Conservation (phyloP, 257 asterid genomes). For the Nicotiana sylvestris region DNA sequence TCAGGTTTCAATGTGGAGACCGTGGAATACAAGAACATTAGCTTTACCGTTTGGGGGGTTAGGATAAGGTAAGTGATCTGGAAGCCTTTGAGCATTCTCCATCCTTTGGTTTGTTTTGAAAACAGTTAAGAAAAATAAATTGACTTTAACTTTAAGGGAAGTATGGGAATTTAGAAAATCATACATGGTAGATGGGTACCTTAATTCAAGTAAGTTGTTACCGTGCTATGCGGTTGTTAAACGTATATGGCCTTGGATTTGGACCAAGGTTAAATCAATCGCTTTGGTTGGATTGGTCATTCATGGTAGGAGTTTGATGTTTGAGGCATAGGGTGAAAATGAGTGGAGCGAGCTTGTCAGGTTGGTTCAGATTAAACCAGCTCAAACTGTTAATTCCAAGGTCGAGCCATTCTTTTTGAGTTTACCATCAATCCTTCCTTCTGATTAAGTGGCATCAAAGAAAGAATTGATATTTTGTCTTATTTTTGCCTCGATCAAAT, state of each 20-base stretch:
- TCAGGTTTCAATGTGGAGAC: constrained; percentile 8
- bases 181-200: too few species aligned
- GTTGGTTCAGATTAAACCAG: background rate
- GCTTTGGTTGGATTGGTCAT: background rate
- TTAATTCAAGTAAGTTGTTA: background rate
- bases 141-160: background rate
- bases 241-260: background rate
- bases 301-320: background rate
- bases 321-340: background rate
- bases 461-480: background rate
- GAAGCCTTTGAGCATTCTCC: background rate
- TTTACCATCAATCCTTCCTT: too few species aligned
- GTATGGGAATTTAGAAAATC: too few species aligned
- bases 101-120: background rate
- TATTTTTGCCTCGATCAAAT: background rate
- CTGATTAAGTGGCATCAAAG: background rate
- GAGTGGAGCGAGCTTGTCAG: background rate
- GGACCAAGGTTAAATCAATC: background rate
- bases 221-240: background rate
- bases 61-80: constrained; percentile 1
- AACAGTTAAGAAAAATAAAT: background rate
- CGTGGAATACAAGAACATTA: constrained; percentile 7
- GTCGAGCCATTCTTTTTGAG: background rate
- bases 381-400: background rate
- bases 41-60: constrained; percentile 16